Evolutionary conservation across 148 eudicot genomes (phyloP).

Genomic region (Chenopodium berlandieri): DNA sequence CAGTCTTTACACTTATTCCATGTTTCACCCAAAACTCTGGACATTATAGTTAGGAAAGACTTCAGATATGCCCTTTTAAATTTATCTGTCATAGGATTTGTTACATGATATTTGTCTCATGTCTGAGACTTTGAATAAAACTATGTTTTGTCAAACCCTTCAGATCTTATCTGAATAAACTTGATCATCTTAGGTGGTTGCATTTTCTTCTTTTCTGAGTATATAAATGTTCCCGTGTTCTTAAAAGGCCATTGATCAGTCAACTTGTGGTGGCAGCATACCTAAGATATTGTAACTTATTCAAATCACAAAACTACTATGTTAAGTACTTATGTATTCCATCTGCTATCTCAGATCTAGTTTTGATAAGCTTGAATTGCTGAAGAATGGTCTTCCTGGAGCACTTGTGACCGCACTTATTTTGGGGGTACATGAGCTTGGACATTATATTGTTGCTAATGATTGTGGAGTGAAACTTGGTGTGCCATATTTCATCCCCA

Average conservation of each 20-base stretch:
- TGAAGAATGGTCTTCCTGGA: conserved; percentile 90
- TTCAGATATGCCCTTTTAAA: neutral
- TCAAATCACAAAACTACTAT: neutral
- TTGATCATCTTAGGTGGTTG: neutral
- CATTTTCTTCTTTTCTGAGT: conserved; percentile 3
- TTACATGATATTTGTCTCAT: neutral
- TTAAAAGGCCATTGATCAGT: neutral
- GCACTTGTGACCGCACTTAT: conserved; percentile 84
- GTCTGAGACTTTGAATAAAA: neutral
- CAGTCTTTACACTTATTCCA: neutral
- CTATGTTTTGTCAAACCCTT: neutral
- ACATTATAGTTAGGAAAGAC: neutral
- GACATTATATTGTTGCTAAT: conserved; percentile 75
- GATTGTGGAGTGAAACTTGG: conserved; percentile 76
- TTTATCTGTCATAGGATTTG: neutral
- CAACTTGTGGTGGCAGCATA: neutral
- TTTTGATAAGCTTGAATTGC: conserved; percentile 66
- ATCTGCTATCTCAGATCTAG: conserved; percentile 60
- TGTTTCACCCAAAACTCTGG: neutral
- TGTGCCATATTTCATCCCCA: conserved; percentile 87
- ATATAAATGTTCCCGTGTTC: neutral
- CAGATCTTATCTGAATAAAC: neutral
- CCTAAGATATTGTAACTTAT: neutral
- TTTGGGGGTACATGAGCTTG: conserved; percentile 82
- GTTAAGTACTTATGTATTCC: conserved; percentile 7